These are phyloP conservation scores for Amanita subjunquillea DNA, from an alignment of 768 basidiomycete genomes.

Conservation along the genomic window DNA sequence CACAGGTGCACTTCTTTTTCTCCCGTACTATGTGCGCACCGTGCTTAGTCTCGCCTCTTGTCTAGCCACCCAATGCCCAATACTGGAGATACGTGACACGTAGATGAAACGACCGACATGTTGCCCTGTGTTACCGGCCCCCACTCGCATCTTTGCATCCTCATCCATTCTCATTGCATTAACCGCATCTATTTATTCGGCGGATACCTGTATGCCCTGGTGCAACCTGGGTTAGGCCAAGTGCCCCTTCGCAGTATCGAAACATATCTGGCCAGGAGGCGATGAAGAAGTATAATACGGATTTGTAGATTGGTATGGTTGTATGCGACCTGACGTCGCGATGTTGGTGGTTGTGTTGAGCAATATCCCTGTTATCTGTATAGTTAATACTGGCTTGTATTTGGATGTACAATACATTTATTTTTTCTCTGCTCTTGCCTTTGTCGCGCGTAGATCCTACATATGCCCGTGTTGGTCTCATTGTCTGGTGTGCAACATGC, in stretches of 20 bases:
- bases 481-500: neutral
- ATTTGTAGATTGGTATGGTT: neutral
- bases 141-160: neutral
- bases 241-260: neutral
- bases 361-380: neutral
- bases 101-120: conserved; percentile 20
- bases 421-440: neutral
- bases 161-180: neutral
- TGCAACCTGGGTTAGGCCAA: neutral
- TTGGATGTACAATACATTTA: neutral
- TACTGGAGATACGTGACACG: conserved; percentile 42
- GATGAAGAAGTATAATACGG: neutral
- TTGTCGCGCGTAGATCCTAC: too few species aligned
- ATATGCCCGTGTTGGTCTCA: too few species aligned
- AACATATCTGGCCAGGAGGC: neutral
- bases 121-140: neutral
- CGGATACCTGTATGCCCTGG: neutral
- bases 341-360: neutral
- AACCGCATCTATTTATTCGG: neutral
- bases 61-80: conserved; percentile 27
- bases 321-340: neutral
- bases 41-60: conserved; percentile 5
- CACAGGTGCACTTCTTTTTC: conserved; percentile 21
- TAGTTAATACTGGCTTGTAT: neutral
- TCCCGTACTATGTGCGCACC: conserved; percentile 9